Conservation (phyloP, 2,329 filamentous ascomycete species). For the Neocatenulostroma microsporum region DNA sequence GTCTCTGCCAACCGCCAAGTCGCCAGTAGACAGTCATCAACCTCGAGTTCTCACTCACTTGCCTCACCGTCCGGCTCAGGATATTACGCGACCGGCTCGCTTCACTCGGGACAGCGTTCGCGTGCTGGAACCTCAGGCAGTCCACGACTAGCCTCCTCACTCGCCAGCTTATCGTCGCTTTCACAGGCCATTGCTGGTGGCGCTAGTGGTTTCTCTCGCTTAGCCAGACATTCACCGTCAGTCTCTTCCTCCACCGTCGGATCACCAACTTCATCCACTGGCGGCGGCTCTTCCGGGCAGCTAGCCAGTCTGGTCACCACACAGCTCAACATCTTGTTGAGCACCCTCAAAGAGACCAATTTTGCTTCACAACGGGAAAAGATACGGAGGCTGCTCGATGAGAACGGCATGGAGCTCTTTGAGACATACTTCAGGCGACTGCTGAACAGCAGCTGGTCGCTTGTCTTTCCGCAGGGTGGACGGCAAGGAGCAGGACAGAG, state of each 20-base stretch:
- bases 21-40: slow-evolving; percentile 47
- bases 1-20: slow-evolving; percentile 44
- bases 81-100: slow-evolving; percentile 44
- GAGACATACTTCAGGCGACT: slow-evolving; percentile 91
- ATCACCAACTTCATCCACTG: slow-evolving; percentile 48
- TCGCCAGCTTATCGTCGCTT: slow-evolving; percentile 45
- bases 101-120: slow-evolving; percentile 49
- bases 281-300: slow-evolving; percentile 37
- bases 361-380: slow-evolving; percentile 88
- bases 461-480: slow-evolving; percentile 77
- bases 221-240: slow-evolving; percentile 53
- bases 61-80: slow-evolving; percentile 50
- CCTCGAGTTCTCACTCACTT: slow-evolving; percentile 48
- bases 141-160: slow-evolving; percentile 49
- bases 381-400: slow-evolving; percentile 91
- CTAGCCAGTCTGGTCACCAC: slow-evolving; percentile 91
- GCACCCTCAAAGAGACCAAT: slow-evolving; percentile 95
- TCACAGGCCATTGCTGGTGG: slow-evolving; percentile 43
- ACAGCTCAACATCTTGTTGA: slow-evolving; percentile 88
- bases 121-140: slow-evolving; percentile 47
- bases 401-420: slow-evolving; percentile 98
- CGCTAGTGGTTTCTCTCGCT: slow-evolving; percentile 49
- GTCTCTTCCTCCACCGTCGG: slow-evolving; percentile 45
- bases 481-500: slow-evolving; percentile 47
- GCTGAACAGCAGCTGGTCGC: slow-evolving; percentile 79